Base-by-base conservation (phyloP, 2,329 filamentous ascomycete genomes). In the Aspergillus pseudotamarii region DNA sequence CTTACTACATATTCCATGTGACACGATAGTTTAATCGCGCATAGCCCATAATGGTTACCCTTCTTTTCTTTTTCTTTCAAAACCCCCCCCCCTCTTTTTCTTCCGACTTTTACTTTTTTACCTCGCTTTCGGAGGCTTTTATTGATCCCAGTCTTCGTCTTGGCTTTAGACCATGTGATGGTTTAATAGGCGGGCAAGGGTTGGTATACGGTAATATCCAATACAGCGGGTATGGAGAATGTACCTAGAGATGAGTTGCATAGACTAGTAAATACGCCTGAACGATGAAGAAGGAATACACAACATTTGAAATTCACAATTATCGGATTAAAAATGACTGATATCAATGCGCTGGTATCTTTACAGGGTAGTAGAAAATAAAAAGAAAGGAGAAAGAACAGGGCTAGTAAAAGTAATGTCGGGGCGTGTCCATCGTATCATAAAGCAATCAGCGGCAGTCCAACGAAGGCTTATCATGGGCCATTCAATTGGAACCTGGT, bases 11-110 rank as follows among this genome's bases (percentile, higher is more conserved):
- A 9, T 41, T n/a, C 53, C 51, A 64, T 59, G 51, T 59, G 50
- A 64, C 41, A 56, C 51, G 59, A 59, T 53, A 45, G 45, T 28
- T 10, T 30, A 51, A 21, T 43, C 56, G 56, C 38, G 32, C 30
- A 34, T 59, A 46, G 12, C 21, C 53, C 14, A 16, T 41, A n/a
- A 48, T 62, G 26, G 54, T n/a, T 57, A 19, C 19, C 28, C 54
- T 41, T 50, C 34, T 53, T 34, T 36, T 16, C 12, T 26, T 26
- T 26, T 26, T 26, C 10, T 36, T 2, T 16, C n/a, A n/a, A n/a
- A n/a, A n/a, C n/a, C n/a, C n/a, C n/a, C n/a, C 14, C 6, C 2
- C 16, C 16, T 36, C 34, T 10, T 41, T 41, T n/a, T 41, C 16
- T n/a, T n/a, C 16, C 16, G 6, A n/a, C 10, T 4, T 41, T 19